Evolutionary conservation across 257 asterid genomes (phyloP), one percentile per base, ranked within the genome.

Genomic region (Scutellaria barbata): DNA sequence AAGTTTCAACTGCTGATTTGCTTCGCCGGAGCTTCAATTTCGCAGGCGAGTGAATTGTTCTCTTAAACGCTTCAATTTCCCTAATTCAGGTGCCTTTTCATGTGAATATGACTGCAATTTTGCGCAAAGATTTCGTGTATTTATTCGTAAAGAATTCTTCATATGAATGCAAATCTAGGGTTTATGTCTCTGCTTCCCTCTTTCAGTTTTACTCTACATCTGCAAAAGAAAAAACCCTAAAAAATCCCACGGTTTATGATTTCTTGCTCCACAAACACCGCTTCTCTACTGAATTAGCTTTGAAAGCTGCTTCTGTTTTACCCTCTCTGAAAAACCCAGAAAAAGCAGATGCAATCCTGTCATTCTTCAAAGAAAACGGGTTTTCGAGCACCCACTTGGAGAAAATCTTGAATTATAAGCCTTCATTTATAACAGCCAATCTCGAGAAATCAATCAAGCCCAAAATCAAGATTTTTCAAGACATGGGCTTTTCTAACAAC

Each of bases 381-480:
- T 79, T 84, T 37, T 77, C 85, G 1, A 54, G 41, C 41, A 33
- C 74, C 66, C 83, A 84, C 13, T 51, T 84, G 68, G 83, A 66
- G 67, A 78, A 25, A 55, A 25, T 77, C 68, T 8, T 77, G 66
- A 80, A 11, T 20, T 39, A 25, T 1, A 55, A 7, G 25, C 81
- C 86, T 61, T 16, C 16, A 0, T 12, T 84, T 37, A 22, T 81
- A 10, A 14, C 59, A 2, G 40, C 72, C 2, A 41, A 46, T 48
- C 65, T 84, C 46, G 81, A 76, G 22, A 76, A 57, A 5, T 57
- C 76, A 40, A 52, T 77, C 48, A 70, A 74, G 77, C 86, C 81
- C 53, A 84, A 79, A 80, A 77, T 81, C 55, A 42, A 79, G 72
- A 60, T 68, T 68, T 56, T 81, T 33, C 81, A 77, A 43, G 74